Percentiles rank a stretch among this genome's conserved stretches.
Conservation (phyloP, 306 rosid species). For the Fragaria vesca region DNA sequence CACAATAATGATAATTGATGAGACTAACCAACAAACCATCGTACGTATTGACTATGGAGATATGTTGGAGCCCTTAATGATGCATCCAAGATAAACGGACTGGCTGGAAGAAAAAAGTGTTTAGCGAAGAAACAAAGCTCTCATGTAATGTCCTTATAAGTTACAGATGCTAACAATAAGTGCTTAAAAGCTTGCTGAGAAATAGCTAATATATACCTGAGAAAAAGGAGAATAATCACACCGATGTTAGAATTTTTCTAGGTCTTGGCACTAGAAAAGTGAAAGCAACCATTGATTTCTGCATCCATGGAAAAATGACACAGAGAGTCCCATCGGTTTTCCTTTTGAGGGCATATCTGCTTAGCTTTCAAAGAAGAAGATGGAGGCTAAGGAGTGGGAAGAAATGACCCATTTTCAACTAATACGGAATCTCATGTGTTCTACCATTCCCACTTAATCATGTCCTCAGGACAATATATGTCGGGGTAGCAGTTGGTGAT, state of each 20-base stretch:
- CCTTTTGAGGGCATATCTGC: slow-evolving; percentile 16
- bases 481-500: slow-evolving; percentile 12
- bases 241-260: background rate
- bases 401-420: slow-evolving; percentile 6
- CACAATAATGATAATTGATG: background rate
- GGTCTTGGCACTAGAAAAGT: slow-evolving; percentile 44
- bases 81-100: background rate
- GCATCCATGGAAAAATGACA: slow-evolving; percentile 54
- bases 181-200: background rate
- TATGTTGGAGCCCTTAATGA: background rate
- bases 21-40: background rate
- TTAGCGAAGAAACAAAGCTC: background rate
- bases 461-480: slow-evolving; percentile 5
- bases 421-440: slow-evolving; percentile 12
- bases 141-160: background rate
- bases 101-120: background rate
- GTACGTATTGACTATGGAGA: background rate
- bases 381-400: background rate
- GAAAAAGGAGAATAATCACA: background rate
- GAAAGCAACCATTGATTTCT: slow-evolving; percentile 51
- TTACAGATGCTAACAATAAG: background rate
- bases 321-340: slow-evolving; percentile 17
- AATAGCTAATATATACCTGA: background rate
- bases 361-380: background rate
- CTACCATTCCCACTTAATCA: background rate